A percentile compares a stretch with the other conserved stretches of the same genome.
phyloP scores from a whole-genome alignment of 176 grass and related monocot species.

The Panicum miliaceum region DNA sequence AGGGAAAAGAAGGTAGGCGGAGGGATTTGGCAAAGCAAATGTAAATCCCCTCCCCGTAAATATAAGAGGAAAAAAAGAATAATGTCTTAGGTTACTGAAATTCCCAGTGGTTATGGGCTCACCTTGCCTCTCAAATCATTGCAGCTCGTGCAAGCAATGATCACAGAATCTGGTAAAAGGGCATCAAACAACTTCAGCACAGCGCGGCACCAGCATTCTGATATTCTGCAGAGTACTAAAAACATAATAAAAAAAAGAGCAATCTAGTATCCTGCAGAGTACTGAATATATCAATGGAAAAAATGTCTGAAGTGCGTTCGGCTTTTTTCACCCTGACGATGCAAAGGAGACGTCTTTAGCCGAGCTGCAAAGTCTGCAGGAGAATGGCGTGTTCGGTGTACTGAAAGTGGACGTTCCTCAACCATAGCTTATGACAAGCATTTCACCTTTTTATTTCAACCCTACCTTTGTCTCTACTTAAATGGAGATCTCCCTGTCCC shows the following conservation, averaged over 20 bases:
- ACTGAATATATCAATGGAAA: not conserved
- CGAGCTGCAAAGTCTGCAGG: not conserved
- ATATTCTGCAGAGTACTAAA: slow-evolving; percentile 2
- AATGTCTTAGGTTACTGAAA: slow-evolving; percentile 4
- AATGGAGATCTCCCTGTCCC: slow-evolving; percentile 8
- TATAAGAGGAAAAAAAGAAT: slow-evolving; percentile 27
- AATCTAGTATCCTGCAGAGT: not conserved
- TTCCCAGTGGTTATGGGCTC: not conserved
- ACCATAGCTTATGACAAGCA: slow-evolving; percentile 9
- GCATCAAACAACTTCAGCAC: slow-evolving; percentile 33
- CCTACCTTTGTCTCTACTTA: not conserved
- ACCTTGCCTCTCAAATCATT: slow-evolving; percentile 20
- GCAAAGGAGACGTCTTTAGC: slow-evolving; percentile 9
- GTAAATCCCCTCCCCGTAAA: slow-evolving; percentile 45
- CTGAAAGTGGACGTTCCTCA: not conserved
- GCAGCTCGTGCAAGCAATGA: slow-evolving; percentile 35
- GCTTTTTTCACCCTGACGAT: not conserved
- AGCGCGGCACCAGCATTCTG: not conserved
- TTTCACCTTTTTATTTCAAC: not conserved
- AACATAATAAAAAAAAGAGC: not conserved
- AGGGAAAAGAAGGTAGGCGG: not conserved
- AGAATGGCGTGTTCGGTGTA: not conserved
- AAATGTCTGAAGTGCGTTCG: not conserved
- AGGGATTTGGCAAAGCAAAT: slow-evolving; percentile 52
- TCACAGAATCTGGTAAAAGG: slow-evolving; percentile 41